Evolutionary conservation across 1,284 basidiomycete species (phyloP), one percentile per base, ranked within the genome.

Genomic region (Cryptococcus sp.): DNA sequence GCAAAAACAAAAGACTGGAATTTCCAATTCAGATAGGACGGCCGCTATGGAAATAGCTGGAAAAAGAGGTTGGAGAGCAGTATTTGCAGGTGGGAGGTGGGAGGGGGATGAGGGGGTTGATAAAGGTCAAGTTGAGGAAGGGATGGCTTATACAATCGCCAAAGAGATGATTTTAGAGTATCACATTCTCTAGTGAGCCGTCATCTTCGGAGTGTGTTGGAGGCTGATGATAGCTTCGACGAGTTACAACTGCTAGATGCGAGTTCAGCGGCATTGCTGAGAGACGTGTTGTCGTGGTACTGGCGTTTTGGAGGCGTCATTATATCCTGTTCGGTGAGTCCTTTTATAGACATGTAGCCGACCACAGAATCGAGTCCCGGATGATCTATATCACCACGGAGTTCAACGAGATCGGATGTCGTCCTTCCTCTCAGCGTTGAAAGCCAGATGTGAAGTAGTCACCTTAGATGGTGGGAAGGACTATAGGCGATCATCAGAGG

Each of bases 251-350:
- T 86, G 2, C 77, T 85, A n/a, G 84, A 87, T 63, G 82, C 86
- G 1, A 82, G 83, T 1, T 82, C 82, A 49, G 83, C 84, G 1
- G 79, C 80, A 1, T 75, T 87, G 13, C 78, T 87, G 2, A 79
- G 84, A n/a, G 81, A 86, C 53, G 84, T 87, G 1, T 69, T 87
- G 5, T 82, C 82, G 22, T 86, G 84, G 81, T 88, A 83, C 64
- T 87, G 85, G 85, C 78, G 85, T 2, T 78, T 87, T 60, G 86
- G 85, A 16, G 85, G 85, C 1, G 82, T 87, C 16, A 77, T 87
- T 31, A 78, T 81, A 3, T 78, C 77, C 1, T 80, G 77, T 46
- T 78, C 76, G 1, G 70, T 69, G 36, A 53, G 70, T 57, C 2
- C 18, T 44, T n/a, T 24, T 22, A 14, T 23, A 5, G 34, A 76